Conservation (phyloP, 345 rosid genomes). For the Hypericum androsaemum region DNA sequence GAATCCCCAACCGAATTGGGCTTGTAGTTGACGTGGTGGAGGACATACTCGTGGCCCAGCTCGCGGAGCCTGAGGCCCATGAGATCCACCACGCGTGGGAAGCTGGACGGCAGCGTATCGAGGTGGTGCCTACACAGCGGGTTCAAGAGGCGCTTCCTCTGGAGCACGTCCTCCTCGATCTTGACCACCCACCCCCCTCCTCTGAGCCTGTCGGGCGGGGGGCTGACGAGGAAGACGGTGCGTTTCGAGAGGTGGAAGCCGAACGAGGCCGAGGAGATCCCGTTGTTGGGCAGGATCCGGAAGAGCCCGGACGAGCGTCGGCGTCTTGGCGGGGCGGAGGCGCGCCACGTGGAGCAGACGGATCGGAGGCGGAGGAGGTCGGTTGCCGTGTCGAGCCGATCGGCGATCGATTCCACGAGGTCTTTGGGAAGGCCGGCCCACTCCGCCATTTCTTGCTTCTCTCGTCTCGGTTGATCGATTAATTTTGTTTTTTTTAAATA, state of each 20-base stretch:
- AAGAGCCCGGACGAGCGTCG: constrained; percentile 30
- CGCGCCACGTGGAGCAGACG: too few relatives aligned
- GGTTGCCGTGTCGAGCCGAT: constrained; percentile 34
- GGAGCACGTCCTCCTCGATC: constrained; percentile 33
- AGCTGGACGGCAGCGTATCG: constrained; percentile 26
- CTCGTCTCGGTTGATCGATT: too few relatives aligned
- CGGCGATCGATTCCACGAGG: constrained; percentile 45
- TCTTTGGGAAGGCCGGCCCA: constrained; percentile 69
- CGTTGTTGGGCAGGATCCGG: too few relatives aligned
- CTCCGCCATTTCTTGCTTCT: too few relatives aligned
- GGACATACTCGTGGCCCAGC: constrained; percentile 63
- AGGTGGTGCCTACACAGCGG: constrained; percentile 47
- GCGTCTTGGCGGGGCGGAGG: constrained; percentile 25
- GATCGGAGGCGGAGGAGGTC: constrained; percentile 71
- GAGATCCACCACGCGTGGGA: constrained; percentile 44
- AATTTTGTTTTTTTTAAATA: too few relatives aligned
- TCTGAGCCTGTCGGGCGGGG: constrained; percentile 17
- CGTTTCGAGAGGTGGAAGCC: constrained; percentile 64
- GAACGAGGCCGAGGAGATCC: constrained; percentile 28
- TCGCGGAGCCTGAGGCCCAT: constrained; percentile 25
- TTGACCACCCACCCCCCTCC: constrained; percentile 66
- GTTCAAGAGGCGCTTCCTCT: constrained; percentile 37
- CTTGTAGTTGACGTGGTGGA: constrained; percentile 36
- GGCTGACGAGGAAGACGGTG: constrained; percentile 43
- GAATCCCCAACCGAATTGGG: constrained; percentile 12